Evolutionary conservation across 345 rosid species (phyloP).

Genomic region (Clarkia xantiana): DNA sequence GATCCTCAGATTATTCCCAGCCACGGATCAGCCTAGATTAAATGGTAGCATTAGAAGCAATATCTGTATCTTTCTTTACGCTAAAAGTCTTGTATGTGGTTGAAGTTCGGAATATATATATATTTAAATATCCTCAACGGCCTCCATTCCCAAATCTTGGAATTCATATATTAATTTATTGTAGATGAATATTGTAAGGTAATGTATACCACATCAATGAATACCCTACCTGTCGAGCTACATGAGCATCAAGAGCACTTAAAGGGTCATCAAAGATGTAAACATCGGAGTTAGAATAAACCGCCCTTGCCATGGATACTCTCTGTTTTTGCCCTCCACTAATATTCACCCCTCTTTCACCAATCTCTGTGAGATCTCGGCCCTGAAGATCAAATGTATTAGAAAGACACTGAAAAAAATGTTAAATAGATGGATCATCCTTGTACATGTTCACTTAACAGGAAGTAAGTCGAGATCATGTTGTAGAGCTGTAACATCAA

Average conservation of each 20-base stretch:
- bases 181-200: background rate
- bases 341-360: constrained; percentile 96
- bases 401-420: too few species aligned
- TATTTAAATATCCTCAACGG: too few species aligned
- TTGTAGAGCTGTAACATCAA: constrained; percentile 63
- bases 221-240: constrained; percentile 59
- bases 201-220: background rate
- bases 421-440: background rate
- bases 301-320: constrained; percentile 96
- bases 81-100: too few species aligned
- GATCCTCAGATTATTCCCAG: too few species aligned
- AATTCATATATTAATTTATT: background rate
- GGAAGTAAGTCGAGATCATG: constrained; percentile 82
- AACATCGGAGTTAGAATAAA: constrained; percentile 80
- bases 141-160: too few species aligned
- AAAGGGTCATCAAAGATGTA: constrained; percentile 95
- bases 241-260: constrained; percentile 94
- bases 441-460: constrained; percentile 32
- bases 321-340: constrained; percentile 99
- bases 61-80: too few species aligned
- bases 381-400: constrained; percentile 28
- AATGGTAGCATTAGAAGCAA: too few species aligned
- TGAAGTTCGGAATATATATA: too few species aligned
- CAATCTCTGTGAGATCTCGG: constrained; percentile 86
- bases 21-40: too few species aligned